Base-by-base conservation (phyloP, 2,329 filamentous ascomycete genomes). In the Paradendryphiella salina region DNA sequence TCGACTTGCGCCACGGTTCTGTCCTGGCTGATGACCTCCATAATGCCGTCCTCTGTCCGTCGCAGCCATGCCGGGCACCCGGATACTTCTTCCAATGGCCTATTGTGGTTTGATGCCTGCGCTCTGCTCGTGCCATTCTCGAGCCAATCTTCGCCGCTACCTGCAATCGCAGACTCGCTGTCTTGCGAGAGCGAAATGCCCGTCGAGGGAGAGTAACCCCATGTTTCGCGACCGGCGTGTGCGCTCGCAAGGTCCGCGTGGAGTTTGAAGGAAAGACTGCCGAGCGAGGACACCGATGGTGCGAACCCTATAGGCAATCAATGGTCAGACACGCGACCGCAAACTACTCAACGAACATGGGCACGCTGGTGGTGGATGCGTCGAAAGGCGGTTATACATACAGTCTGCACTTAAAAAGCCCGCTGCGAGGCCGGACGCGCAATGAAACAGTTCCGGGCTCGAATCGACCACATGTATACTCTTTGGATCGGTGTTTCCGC, bases 391-490 rank as follows among this genome's bases (percentile, higher is more conserved):
- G 5, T 2, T 10, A 21, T 40, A 61, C 70, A 14, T 65, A 76
- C 88, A 92, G 69, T 92, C 86, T 28, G 77, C 79, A 0, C 88
- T 88, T 7, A 92, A 66, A 64, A 92, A 93, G 0, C 89, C 88
- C 14, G 81, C 89, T 0, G 88, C 87, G 58, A 82, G 85, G 1
- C 89, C 88, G 2, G 87, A 91, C 0, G 89, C 88, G 23, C 85
- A 89, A 9, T 83, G 80, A 71, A 92, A 90, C 26, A 92, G 79
- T 55, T 83, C 69, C 0, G 77, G 69, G 4, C 80, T 80, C 5
- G 81, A 75, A 61, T 86, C 84, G 32, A 87, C 56, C 17, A 87
- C 72, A 55, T 84, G 81, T 44, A 86, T 83, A 26, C 76, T 73
- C 15, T 74, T 59, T 4, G 77, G 73, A 37, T 67, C 57, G 36